Evolutionary conservation across 176 grass and related monocot species (phyloP).

Genomic region (Phyllostachys edulis): DNA sequence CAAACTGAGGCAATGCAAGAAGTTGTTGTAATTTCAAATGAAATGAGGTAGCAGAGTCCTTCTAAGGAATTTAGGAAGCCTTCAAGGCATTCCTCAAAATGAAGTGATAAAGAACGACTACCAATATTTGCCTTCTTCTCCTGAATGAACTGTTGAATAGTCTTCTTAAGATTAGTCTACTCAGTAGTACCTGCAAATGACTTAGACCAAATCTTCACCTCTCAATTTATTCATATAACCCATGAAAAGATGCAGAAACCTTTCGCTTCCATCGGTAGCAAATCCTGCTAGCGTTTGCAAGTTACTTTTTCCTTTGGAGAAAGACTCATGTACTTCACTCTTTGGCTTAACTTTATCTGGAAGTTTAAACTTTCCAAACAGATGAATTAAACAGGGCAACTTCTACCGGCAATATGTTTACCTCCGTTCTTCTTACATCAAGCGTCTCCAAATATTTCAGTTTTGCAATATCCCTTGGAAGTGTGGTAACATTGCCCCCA

Average conservation of each 20-base stretch:
- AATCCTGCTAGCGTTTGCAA: slow-evolving; percentile 26
- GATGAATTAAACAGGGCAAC: slow-evolving; percentile 27
- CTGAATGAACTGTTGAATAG: slow-evolving; percentile 29
- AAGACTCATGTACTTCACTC: slow-evolving; percentile 4
- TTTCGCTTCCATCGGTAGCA: neutral
- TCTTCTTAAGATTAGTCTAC: neutral
- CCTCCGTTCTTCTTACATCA: neutral
- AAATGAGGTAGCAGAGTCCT: slow-evolving; percentile 22
- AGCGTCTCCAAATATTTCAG: neutral
- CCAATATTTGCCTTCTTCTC: neutral
- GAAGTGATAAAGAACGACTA: slow-evolving; percentile 10
- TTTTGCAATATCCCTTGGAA: slow-evolving; percentile 17
- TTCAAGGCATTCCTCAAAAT: neutral
- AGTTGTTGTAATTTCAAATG: neutral
- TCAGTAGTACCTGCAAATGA: neutral
- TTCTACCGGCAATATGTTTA: slow-evolving; percentile 10
- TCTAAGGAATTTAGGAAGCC: neutral
- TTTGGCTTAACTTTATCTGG: neutral
- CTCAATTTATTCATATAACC: slow-evolving; percentile 5
- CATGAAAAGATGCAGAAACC: slow-evolving; percentile 10
- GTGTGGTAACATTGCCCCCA: neutral
- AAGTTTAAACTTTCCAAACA: slow-evolving; percentile 22
- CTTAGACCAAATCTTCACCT: neutral
- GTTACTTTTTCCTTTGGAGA: slow-evolving; percentile 10
- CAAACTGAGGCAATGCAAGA: slow-evolving; percentile 14